These are phyloP conservation scores for Teratosphaeriaceae sp. DNA, from an alignment of 2,329 filamentous ascomycete genomes.

Conservation along the genomic window DNA sequence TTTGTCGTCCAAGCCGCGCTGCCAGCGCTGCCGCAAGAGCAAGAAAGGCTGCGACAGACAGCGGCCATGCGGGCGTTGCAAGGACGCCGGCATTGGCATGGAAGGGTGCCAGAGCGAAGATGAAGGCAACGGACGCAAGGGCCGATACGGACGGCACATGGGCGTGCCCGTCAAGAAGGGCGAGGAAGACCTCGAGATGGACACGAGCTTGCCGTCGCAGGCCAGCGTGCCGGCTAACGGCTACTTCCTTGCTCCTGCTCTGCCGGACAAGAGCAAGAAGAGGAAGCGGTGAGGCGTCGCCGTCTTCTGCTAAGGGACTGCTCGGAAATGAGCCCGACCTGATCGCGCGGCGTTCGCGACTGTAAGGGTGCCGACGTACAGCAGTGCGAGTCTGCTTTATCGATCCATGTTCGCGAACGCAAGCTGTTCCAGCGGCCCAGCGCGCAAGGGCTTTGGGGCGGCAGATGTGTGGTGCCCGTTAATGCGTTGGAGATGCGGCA, in stretches of 20 bases:
- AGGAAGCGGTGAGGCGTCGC: constrained; percentile 46
- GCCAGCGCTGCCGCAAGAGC: constrained; percentile 97
- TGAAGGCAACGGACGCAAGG: constrained; percentile 94
- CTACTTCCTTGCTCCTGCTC: constrained; percentile 28
- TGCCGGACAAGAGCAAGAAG: constrained; percentile 59
- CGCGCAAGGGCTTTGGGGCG: too few species aligned
- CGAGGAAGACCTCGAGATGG: constrained; percentile 15
- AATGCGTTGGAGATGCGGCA: background rate
- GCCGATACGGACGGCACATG: constrained; percentile 72
- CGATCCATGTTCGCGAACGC: too few species aligned
- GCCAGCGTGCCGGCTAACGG: constrained; percentile 14
- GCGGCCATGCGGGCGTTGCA: constrained; percentile 88
- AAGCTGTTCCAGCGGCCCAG: too few species aligned
- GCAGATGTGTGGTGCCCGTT: too few species aligned
- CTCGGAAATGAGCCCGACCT: background rate
- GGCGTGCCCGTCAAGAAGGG: constrained; percentile 58
- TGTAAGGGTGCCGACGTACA: too few species aligned
- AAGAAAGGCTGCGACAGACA: constrained; percentile 99
- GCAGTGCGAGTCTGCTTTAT: too few species aligned
- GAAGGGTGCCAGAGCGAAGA: constrained; percentile 97
- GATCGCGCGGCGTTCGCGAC: background rate
- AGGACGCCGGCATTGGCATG: constrained; percentile 86
- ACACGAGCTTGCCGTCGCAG: constrained; percentile 24
- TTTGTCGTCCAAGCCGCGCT: constrained; percentile 89
- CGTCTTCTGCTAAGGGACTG: background rate